These are phyloP conservation scores for Candida maris DNA, from an alignment of 805 yeast species.

Conservation along the genomic window DNA sequence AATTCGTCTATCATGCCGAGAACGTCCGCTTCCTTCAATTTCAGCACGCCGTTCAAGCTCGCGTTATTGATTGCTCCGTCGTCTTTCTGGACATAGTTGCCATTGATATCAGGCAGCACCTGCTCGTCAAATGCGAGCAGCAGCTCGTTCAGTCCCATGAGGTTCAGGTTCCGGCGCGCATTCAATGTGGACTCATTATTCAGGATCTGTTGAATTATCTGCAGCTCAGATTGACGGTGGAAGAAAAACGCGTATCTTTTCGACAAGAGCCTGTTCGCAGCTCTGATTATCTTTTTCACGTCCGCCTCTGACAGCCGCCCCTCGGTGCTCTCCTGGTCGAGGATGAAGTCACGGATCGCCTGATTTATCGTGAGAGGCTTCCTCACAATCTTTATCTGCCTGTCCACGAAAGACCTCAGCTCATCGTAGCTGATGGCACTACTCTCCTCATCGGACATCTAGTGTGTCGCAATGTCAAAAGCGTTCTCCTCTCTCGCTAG, in stretches of 20 bases:
- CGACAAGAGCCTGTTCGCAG: constrained; percentile 9
- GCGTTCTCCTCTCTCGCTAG: no score
- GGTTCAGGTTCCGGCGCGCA: constrained; percentile 15
- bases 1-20: constrained; percentile 27
- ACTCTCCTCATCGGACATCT: not conserved
- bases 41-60: constrained; percentile 23
- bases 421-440: constrained; percentile 22
- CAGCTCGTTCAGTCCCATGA: constrained; percentile 26
- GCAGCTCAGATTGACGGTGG: constrained; percentile 29
- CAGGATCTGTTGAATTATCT: constrained; percentile 28
- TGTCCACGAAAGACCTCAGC: constrained; percentile 22
- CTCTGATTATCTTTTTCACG: constrained; percentile 8
- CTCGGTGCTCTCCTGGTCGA: constrained; percentile 4
- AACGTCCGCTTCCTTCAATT: constrained; percentile 22
- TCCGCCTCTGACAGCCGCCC: constrained; percentile 10
- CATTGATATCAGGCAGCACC: constrained; percentile 23
- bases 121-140: constrained; percentile 22
- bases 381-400: constrained; percentile 20
- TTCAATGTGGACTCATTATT: constrained; percentile 20
- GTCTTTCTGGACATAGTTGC: constrained; percentile 12
- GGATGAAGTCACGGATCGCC: constrained; percentile 6
- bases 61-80: constrained; percentile 15
- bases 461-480: not conserved
- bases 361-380: constrained; percentile 18
- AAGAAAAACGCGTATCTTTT: constrained; percentile 24